These are phyloP conservation scores for Setaria italica DNA, from an alignment of 202 grass and related monocot genomes.

Conservation along the genomic window DNA sequence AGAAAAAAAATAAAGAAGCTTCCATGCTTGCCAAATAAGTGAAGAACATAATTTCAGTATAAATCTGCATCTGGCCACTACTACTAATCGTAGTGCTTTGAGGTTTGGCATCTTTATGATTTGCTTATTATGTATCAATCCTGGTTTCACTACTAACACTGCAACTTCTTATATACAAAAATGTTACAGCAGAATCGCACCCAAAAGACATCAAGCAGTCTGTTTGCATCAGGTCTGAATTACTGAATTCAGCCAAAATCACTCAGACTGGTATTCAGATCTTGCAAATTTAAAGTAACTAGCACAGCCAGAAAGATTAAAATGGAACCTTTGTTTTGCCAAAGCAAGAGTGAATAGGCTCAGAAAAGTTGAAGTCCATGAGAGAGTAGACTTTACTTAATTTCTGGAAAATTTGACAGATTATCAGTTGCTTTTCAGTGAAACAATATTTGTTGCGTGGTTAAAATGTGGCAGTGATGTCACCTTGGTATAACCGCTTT, in stretches of 20 bases:
- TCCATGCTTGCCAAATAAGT: not conserved
- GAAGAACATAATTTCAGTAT: not conserved
- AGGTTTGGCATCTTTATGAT: not conserved
- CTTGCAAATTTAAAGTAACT: not conserved
- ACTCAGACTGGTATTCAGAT: not conserved
- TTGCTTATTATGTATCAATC: not conserved
- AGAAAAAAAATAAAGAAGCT: not conserved
- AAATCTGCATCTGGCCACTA: not conserved
- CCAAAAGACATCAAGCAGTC: not conserved
- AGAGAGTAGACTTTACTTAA: slow-evolving; percentile 69
- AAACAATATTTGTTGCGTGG: slow-evolving; percentile 4
- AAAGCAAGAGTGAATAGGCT: slow-evolving; percentile 71
- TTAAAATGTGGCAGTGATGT: not conserved
- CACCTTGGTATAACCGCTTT: slow-evolving; percentile 86
- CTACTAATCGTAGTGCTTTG: not conserved
- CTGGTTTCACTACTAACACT: not conserved
- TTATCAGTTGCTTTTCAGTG: slow-evolving; percentile 3
- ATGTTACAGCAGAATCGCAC: not conserved
- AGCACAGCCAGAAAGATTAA: not conserved
- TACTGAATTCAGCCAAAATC: not conserved
- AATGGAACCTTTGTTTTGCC: slow-evolving; percentile 74
- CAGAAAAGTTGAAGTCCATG: slow-evolving; percentile 78
- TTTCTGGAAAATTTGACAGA: slow-evolving; percentile 52
- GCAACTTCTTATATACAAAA: not conserved
- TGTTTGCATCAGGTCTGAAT: not conserved